Evolutionary conservation across 352 stramenopile genomes (phyloP).

Genomic region (Pythium myriotylum): DNA sequence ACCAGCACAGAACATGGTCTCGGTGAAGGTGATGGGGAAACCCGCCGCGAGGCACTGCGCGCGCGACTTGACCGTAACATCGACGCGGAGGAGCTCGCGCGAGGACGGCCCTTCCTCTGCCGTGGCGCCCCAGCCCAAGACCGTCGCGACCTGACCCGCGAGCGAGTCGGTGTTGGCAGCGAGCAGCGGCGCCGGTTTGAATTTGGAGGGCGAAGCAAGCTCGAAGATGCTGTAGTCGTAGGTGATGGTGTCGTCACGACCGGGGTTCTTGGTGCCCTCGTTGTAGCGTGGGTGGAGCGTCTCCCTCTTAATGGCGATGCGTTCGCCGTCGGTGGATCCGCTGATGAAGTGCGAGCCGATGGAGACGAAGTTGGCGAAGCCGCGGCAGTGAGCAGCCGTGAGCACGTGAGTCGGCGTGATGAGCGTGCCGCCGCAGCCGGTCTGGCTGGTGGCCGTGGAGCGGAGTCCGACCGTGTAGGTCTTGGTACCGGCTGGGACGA

Average conservation of each 20-base stretch:
- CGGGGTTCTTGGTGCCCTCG: not conserved
- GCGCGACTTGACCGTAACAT: not conserved
- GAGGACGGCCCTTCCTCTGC: not conserved
- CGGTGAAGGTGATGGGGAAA: not conserved
- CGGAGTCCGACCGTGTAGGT: conserved; percentile 32
- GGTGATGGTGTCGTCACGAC: not conserved
- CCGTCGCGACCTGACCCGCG: too few relatives aligned
- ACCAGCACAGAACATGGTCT: conserved; percentile 1
- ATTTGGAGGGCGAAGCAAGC: too few relatives aligned
- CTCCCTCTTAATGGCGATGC: conserved; percentile 15
- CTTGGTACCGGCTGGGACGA: conserved; percentile 38
- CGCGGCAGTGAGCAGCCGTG: conserved; percentile 46
- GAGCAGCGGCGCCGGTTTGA: too few relatives aligned
- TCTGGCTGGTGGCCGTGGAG: not conserved
- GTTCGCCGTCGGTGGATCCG: conserved; percentile 41
- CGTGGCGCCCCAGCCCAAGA: conserved; percentile 2
- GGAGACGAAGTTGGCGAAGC: conserved; percentile 41
- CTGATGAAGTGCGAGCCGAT: conserved; percentile 56
- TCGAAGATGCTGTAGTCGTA: conserved; percentile 52
- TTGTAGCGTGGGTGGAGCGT: not conserved
- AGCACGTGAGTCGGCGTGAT: conserved; percentile 48
- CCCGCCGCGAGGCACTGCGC: not conserved
- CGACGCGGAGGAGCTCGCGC: not conserved
- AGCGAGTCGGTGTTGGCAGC: too few relatives aligned
- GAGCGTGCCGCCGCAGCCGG: conserved; percentile 36